A percentile compares a stretch with the other conserved stretches of the same genome.
Conservation (phyloP, 2,329 filamentous ascomycete species). For the Fusarium newnesense region DNA sequence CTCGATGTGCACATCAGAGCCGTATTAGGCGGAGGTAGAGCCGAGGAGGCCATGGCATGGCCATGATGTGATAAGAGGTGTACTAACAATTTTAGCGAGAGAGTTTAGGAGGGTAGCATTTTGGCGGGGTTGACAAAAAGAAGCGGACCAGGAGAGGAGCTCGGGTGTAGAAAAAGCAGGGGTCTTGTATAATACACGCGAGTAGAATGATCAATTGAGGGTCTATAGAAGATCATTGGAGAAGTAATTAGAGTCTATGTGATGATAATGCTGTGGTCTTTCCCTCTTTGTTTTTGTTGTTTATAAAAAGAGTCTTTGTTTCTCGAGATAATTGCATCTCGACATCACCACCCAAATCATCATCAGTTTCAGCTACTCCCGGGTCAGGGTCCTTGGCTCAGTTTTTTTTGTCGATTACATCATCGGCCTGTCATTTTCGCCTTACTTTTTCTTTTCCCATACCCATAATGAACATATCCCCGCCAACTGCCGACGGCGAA, state of each 20-base stretch:
- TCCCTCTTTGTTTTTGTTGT: not conserved
- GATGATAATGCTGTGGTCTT: not conserved
- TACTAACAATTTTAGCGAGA: conserved; percentile 28
- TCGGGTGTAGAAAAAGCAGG: conserved; percentile 9
- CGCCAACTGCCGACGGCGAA: conserved; percentile 11
- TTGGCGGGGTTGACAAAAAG: conserved; percentile 41
- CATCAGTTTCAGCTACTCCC: not conserved
- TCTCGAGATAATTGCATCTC: not conserved
- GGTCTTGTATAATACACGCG: not conserved
- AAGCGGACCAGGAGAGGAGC: conserved; percentile 22
- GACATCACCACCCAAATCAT: not conserved
- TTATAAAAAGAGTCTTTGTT: not conserved
- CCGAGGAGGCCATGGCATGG: conserved; percentile 5
- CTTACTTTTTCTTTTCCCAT: conserved; percentile 8
- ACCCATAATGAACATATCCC: not conserved
- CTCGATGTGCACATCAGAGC: conserved; percentile 35
- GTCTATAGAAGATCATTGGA: not conserved
- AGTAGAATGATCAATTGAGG: conserved; percentile 18
- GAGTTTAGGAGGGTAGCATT: conserved; percentile 18
- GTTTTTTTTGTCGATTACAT: conserved; percentile 38
- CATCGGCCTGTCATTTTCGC: conserved; percentile 17
- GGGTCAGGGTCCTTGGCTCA: conserved; percentile 19
- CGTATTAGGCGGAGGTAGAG: conserved; percentile 18
- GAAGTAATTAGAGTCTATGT: not conserved
- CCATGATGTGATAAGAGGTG: conserved; percentile 32